phyloP scores from a whole-genome alignment of 768 basidiomycete species.

The Lactarius psammicola region DNA sequence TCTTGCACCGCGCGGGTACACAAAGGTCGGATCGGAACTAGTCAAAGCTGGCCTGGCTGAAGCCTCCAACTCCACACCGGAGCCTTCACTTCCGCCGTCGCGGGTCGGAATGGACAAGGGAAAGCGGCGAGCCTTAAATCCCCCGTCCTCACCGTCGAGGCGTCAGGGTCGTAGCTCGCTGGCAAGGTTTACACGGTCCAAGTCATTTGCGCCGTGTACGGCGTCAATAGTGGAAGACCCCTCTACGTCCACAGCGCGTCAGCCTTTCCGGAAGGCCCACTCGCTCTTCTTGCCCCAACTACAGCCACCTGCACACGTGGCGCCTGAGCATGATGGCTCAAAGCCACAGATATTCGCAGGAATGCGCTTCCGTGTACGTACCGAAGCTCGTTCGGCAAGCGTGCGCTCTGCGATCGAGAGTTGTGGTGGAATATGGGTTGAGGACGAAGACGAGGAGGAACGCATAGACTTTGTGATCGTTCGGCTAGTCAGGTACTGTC shows the following conservation, averaged over 20 bases:
- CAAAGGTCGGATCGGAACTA: slow-evolving; percentile 56
- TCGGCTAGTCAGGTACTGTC: slow-evolving; percentile 64
- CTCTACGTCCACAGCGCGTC: slow-evolving; percentile 32
- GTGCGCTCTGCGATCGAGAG: slow-evolving; percentile 62
- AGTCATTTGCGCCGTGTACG: slow-evolving; percentile 56
- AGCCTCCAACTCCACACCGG: slow-evolving; percentile 12
- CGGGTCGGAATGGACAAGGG: slow-evolving; percentile 4
- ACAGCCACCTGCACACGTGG: slow-evolving; percentile 13
- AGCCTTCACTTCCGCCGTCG: not conserved
- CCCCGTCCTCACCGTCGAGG: slow-evolving; percentile 9
- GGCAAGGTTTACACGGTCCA: slow-evolving; percentile 57
- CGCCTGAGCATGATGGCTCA: slow-evolving; percentile 25
- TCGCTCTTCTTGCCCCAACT: slow-evolving; percentile 22
- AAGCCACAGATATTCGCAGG: slow-evolving; percentile 50
- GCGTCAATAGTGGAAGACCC: slow-evolving; percentile 25
- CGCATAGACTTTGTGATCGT: slow-evolving; percentile 66
- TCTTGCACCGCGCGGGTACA: slow-evolving; percentile 64
- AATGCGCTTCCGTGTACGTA: slow-evolving; percentile 55
- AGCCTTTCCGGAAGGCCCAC: slow-evolving; percentile 48
- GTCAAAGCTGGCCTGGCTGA: slow-evolving; percentile 37
- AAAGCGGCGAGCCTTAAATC: slow-evolving; percentile 10
- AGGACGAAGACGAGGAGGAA: slow-evolving; percentile 40
- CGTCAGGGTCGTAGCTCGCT: slow-evolving; percentile 42
- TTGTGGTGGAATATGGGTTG: slow-evolving; percentile 53
- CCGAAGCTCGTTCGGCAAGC: slow-evolving; percentile 58